Conservation (phyloP, 2,329 filamentous ascomycete genomes). For the Stachybotrys chartarum region DNA sequence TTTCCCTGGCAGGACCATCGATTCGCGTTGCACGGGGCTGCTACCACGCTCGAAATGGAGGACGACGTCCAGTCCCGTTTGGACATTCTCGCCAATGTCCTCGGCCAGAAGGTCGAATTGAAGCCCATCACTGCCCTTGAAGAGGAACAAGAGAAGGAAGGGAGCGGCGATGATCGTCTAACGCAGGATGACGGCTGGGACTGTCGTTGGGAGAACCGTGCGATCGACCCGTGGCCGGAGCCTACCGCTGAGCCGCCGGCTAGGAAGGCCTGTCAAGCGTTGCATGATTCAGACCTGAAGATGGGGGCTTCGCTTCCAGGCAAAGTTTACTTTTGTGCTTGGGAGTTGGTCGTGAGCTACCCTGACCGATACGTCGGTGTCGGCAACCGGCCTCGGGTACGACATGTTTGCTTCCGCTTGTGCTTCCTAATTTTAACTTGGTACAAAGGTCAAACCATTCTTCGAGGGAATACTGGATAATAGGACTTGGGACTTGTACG, state of each 20-base stretch:
- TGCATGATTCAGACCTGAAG: too few species aligned
- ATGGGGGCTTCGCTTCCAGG: conserved; percentile 15
- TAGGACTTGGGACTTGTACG: conserved; percentile 72
- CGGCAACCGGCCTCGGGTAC: conserved; percentile 39
- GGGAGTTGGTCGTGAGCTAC: conserved; percentile 49
- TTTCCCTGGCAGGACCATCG: too few species aligned
- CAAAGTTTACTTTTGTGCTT: conserved; percentile 37
- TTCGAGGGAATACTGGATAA: conserved; percentile 54
- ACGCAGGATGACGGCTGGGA: background rate
- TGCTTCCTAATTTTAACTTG: conserved; percentile 5
- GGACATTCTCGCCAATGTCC: background rate
- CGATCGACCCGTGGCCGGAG: too few species aligned
- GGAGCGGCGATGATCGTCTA: background rate
- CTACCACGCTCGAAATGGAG: background rate
- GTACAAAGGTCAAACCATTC: conserved; percentile 32
- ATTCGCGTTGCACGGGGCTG: background rate
- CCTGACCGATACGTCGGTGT: conserved; percentile 52
- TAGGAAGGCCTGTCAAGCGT: background rate
- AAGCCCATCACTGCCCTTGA: background rate
- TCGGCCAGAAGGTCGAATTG: background rate
- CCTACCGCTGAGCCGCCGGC: background rate
- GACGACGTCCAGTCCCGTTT: background rate
- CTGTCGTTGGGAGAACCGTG: background rate
- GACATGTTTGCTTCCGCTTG: conserved; percentile 9
- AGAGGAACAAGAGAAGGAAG: background rate